phyloP scores from a whole-genome alignment of 352 stramenopile species.

The Paralagenidium karlingii region DNA sequence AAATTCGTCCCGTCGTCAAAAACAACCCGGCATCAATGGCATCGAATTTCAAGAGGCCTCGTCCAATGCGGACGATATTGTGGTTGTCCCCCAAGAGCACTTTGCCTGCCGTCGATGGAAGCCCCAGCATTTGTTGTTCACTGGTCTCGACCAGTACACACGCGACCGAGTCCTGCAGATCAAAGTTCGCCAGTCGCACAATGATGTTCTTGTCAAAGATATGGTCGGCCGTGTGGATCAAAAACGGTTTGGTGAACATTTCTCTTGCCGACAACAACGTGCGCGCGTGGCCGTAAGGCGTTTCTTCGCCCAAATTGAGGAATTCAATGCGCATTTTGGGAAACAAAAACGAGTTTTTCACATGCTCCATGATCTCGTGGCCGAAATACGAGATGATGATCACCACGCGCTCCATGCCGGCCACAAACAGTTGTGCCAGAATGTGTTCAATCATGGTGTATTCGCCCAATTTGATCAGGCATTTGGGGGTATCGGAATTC shows the following conservation, averaged over 20 bases:
- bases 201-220: conserved; percentile 76
- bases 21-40: conserved; percentile 70
- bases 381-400: conserved; percentile 78
- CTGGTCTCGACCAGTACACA: conserved; percentile 68
- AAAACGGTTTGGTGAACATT: conserved; percentile 69
- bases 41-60: conserved; percentile 55
- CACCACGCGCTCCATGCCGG: conserved; percentile 70
- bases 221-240: conserved; percentile 80
- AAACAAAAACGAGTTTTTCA: conserved; percentile 64
- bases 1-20: conserved; percentile 48
- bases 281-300: conserved; percentile 53
- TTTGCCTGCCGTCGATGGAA: conserved; percentile 57
- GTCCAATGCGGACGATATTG: conserved; percentile 51
- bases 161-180: conserved; percentile 53
- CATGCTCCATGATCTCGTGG: conserved; percentile 66
- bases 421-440: conserved; percentile 66
- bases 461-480: conserved; percentile 53
- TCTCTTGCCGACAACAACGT: conserved; percentile 61
- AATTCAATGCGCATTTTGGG: conserved; percentile 75
- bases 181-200: conserved; percentile 45
- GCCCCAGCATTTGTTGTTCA: conserved; percentile 32
- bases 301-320: conserved; percentile 69
- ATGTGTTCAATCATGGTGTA: conserved; percentile 77
- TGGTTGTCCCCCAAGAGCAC: conserved; percentile 37
- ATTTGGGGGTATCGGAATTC: conserved; percentile 68